Base-by-base conservation (phyloP, 495 filamentous ascomycete genomes). In the Podospora fimiseda region DNA sequence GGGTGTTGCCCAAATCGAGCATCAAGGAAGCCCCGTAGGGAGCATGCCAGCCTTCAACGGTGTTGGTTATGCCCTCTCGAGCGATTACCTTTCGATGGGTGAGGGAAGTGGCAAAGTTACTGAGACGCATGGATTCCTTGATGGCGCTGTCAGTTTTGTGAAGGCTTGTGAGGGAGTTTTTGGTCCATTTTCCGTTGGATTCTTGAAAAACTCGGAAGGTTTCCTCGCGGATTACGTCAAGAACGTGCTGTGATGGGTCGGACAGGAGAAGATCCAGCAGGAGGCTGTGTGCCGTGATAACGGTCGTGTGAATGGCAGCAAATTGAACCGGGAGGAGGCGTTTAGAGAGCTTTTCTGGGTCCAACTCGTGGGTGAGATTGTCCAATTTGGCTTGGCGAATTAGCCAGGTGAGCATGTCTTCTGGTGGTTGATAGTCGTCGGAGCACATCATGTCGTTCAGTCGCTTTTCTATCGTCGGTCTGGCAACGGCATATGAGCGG, bases 251-350 rank as follows among this genome's bases (percentile, higher is more conserved):
- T 2, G 52, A 2, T 0, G 68, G 65, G 24, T 70, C 71, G 0
- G 71, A 65, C 3, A 63, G 58, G 22, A 77, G 42, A 1, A 78
- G 58, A 36, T 78, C 74, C 16, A 76, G 63, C 3, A 76, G 19
- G 16, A 74, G 60, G 47, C 66, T 68, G 30, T 70, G 70, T 11
- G 67, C 62, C 1, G 68, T 67, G n/a, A 77, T 56, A 39, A 65
- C 67, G 13, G 75, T 75, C 9, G 75, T 75, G 59, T 78, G 72
- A 30, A 77, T 74, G 2, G 70, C 65, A 2, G 68, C 74, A 43
- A 77, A 75, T 55, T 76, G 70, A 9, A 74, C 49, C 0, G 66
- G 62, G 8, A 71, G 59, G 1, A 77, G 55, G 13, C 71, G 65
- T 52, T 67, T 64, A 15, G 61, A 64, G 15, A 70, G 53, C 44